Conservation (phyloP, 768 basidiomycete genomes). For the Tulasnella sp. region DNA sequence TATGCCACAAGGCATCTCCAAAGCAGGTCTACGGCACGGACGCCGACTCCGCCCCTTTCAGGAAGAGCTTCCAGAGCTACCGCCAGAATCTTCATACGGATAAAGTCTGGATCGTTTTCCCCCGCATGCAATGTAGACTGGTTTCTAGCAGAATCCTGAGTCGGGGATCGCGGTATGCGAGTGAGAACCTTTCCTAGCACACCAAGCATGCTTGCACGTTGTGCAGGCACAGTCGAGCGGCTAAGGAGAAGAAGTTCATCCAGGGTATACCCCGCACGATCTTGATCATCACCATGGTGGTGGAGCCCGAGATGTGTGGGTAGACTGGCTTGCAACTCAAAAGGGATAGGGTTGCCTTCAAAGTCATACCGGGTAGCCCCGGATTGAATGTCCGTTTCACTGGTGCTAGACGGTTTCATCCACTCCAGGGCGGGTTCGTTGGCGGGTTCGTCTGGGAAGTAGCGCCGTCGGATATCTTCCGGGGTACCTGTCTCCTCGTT, state of each 20-base stretch:
- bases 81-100: slow-evolving; percentile 52
- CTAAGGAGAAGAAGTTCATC: slow-evolving; percentile 72
- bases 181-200: slow-evolving; percentile 49
- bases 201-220: slow-evolving; percentile 70
- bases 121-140: slow-evolving; percentile 24
- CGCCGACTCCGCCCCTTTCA: slow-evolving; percentile 54
- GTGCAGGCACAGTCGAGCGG: slow-evolving; percentile 69
- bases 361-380: slow-evolving; percentile 46
- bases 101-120: slow-evolving; percentile 28
- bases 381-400: slow-evolving; percentile 21
- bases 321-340: slow-evolving; percentile 39
- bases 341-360: slow-evolving; percentile 53
- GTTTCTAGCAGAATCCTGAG: no score
- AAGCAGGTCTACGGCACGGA: slow-evolving; percentile 53
- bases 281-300: slow-evolving; percentile 68
- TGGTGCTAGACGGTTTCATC: slow-evolving; percentile 38
- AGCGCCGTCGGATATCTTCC: slow-evolving; percentile 70
- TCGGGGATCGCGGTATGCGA: no score
- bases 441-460: slow-evolving; percentile 59
- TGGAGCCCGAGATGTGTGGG: slow-evolving; percentile 82
- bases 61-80: slow-evolving; percentile 53
- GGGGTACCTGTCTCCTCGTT: slow-evolving; percentile 49
- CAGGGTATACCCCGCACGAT: slow-evolving; percentile 76
- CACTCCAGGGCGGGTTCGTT: slow-evolving; percentile 70
- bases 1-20: slow-evolving; percentile 67